Base-by-base conservation (phyloP, 768 basidiomycete genomes). In the Termitomyces sp. region DNA sequence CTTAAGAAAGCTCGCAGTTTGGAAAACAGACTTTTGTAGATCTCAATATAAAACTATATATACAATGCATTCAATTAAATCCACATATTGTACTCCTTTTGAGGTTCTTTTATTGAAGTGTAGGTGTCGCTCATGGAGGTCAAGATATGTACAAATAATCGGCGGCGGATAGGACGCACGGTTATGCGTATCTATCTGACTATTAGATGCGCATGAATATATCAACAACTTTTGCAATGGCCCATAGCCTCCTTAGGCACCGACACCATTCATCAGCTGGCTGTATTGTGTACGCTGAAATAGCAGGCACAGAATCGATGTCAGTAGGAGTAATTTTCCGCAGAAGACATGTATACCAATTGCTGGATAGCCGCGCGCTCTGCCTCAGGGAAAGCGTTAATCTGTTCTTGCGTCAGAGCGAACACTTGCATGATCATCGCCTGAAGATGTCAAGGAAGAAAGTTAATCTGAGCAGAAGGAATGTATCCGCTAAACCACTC, bases 391-490 rank as follows among this genome's bases (percentile, higher is more conserved):
- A 97, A 73, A 8, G 82, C 82, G 48, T 85, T 86, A 61, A 98
- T 90, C 69, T 96, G 93, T 46, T 90, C 92, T 47, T 78, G 85
- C 1, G 88, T 87, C 67, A 98, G 70, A 59, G 78, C 82, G 33
- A 98, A 74, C 0, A 98, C 94, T 74, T 94, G 93, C 72, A 92
- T 80, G 54, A 97, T 69, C 86, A 96, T 90, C 35, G 82, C 80
- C 90, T 90, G 52, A 40, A 47, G 18, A 28, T 2, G 9, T 47
- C 20, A 42, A n/a, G 16, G 16, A 38, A 38, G 36, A 51, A 51
- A 52, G 9, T 38, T 9, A 47, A 13, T 8, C 30, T 33, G 55
- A 72, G 62, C 30, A 44, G 33, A 53, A 28, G 48, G 48, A 22
- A 52, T 57, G 35, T 28, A 61, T 24, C 40, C 40, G n/a, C 1